phyloP scores from a whole-genome alignment of 2,329 filamentous ascomycete species.

The Pseudogymnoascus sp. region DNA sequence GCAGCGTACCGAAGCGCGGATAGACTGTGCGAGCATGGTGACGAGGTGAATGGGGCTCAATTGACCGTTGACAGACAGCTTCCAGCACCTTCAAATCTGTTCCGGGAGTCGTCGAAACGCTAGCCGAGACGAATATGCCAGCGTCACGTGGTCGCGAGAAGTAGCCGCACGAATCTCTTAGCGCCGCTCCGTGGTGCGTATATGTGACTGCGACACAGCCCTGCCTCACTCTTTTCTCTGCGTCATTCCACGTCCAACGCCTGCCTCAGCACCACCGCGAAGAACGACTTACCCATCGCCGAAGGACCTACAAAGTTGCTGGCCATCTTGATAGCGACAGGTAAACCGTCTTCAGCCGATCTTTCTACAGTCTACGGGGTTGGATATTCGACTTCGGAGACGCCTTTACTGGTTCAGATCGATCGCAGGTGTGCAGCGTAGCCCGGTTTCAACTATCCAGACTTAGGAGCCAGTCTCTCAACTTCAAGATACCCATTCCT shows the following conservation, averaged over 20 bases:
- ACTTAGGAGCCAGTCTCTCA: slow-evolving; percentile 11
- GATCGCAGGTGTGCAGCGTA: slow-evolving; percentile 21
- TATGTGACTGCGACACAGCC: neutral
- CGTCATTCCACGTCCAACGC: slow-evolving; percentile 21
- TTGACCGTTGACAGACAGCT: slow-evolving; percentile 19
- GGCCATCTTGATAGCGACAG: slow-evolving; percentile 30
- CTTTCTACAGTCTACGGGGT: slow-evolving; percentile 33
- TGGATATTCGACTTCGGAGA: slow-evolving; percentile 37
- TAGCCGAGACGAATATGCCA: slow-evolving; percentile 9
- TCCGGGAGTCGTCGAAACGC: slow-evolving; percentile 10
- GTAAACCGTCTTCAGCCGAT: slow-evolving; percentile 30
- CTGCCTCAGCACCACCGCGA: slow-evolving; percentile 18
- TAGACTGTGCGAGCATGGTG: slow-evolving; percentile 30
- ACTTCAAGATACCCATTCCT: slow-evolving; percentile 11
- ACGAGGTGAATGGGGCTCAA: slow-evolving; percentile 24
- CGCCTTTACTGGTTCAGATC: slow-evolving; percentile 56
- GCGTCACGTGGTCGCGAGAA: neutral
- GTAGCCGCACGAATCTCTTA: neutral
- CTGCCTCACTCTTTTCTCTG: slow-evolving; percentile 13
- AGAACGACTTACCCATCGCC: slow-evolving; percentile 27
- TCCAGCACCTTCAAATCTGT: slow-evolving; percentile 10
- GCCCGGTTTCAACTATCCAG: slow-evolving; percentile 12
- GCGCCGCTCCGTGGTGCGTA: neutral
- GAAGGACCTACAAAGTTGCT: slow-evolving; percentile 28
- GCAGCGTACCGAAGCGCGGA: slow-evolving; percentile 29